Evolutionary conservation across 495 filamentous ascomycete species (phyloP).

Genomic region (Penicillium bialowiezense): DNA sequence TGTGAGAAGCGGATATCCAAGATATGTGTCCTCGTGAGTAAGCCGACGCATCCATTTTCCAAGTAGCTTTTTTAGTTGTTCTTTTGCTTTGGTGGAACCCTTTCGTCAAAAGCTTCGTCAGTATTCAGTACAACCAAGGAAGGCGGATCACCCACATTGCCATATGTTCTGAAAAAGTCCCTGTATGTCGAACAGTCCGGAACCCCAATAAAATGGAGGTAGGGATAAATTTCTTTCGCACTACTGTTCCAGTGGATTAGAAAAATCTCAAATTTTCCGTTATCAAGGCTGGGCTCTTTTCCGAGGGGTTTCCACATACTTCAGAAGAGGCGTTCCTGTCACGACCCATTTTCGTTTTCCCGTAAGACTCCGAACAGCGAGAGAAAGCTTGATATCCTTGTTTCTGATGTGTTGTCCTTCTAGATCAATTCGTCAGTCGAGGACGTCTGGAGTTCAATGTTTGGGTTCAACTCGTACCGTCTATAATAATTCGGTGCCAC

Average conservation of each 20-base stretch:
- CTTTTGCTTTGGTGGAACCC: too few relatives aligned
- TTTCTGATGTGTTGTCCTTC: slow-evolving; percentile 64
- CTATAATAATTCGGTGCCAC: slow-evolving; percentile 56
- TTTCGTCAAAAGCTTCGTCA: too few relatives aligned
- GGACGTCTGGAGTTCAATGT: too few relatives aligned
- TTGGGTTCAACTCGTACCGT: slow-evolving; percentile 50
- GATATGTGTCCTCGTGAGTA: too few relatives aligned
- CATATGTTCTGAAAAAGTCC: slow-evolving; percentile 50
- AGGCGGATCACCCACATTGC: slow-evolving; percentile 29
- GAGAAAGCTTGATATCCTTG: slow-evolving; percentile 37
- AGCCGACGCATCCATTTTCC: too few relatives aligned
- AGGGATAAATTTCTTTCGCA: slow-evolving; percentile 54
- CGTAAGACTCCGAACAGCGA: slow-evolving; percentile 52
- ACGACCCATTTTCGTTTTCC: slow-evolving; percentile 58
- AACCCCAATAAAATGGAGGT: slow-evolving; percentile 58
- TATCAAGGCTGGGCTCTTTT: too few relatives aligned
- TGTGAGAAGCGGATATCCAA: slow-evolving; percentile 53
- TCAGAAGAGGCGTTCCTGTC: slow-evolving; percentile 60
- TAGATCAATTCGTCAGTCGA: too few relatives aligned
- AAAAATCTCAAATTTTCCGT: too few relatives aligned
- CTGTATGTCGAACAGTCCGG: slow-evolving; percentile 36
- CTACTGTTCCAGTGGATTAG: too few relatives aligned
- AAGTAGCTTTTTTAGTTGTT: too few relatives aligned
- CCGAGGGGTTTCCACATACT: slow-evolving; percentile 24
- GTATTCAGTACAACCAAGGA: too few relatives aligned